Evolutionary conservation across 2,329 filamentous ascomycete species (phyloP).

Genomic region (Zymoseptoria ardabiliae): DNA sequence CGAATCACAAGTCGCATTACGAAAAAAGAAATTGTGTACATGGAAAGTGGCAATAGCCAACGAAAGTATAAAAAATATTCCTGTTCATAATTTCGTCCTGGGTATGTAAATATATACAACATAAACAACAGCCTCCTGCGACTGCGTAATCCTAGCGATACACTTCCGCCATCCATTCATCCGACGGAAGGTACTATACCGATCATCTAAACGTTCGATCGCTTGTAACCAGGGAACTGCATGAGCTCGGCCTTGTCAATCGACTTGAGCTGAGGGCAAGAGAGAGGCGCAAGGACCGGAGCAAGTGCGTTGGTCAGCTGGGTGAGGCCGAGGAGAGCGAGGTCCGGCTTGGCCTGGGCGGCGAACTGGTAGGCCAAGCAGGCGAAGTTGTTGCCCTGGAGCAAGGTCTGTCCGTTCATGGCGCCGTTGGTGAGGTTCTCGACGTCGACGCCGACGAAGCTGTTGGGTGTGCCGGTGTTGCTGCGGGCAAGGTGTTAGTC

Average conservation of each 20-base stretch:
- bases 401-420: slow-evolving; percentile 14
- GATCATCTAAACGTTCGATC: background rate
- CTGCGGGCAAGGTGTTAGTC: background rate
- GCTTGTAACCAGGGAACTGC: slow-evolving; percentile 10
- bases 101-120: too few species aligned
- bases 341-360: slow-evolving; percentile 9
- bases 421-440: slow-evolving; percentile 23
- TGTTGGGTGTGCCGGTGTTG: slow-evolving; percentile 20
- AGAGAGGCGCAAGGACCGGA: background rate
- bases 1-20: too few species aligned
- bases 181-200: background rate
- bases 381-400: slow-evolving; percentile 32
- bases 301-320: slow-evolving; percentile 5
- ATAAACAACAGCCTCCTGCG: background rate
- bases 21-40: too few species aligned
- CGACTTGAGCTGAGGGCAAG: slow-evolving; percentile 4
- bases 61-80: too few species aligned
- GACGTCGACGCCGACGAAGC: slow-evolving; percentile 20
- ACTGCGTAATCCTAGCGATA: background rate
- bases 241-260: slow-evolving; percentile 3
- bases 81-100: too few species aligned
- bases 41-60: too few species aligned
- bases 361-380: slow-evolving; percentile 26
- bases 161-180: background rate
- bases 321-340: slow-evolving; percentile 4